Evolutionary conservation across 345 rosid genomes (phyloP), one percentile per base, ranked within the genome.

Genomic region (Heritiera fomes): DNA sequence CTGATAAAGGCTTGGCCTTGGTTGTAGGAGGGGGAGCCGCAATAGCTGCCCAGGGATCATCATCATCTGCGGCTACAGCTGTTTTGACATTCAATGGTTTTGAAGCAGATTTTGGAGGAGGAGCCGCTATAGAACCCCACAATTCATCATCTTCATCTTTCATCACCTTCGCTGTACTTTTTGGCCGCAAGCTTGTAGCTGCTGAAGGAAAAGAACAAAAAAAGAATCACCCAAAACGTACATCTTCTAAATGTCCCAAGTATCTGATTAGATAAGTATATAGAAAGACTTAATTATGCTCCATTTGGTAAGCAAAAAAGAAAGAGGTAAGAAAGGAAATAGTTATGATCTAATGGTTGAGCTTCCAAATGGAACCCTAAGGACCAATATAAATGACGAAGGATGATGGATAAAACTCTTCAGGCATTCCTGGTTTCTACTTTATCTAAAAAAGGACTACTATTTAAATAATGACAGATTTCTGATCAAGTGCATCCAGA

Each of bases 101-200:
- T 38, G 94, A 91, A 43, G 86, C 30, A 9, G 91, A 86, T 81
- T 84, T 90, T 34, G 99, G 98, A 20, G 88, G 83, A 75, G 98
- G 89, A 20, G 97, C 97, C 52, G 99, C 98, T 64, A 96, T 89
- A 46, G 99, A 87, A 74, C 99, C 95, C 99, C 99, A 96, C 78
- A 96, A 86, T 84, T 96, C 98, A 81, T 90, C 97, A 45, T 91
- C 98, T 79, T 94, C 91, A 8, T 87, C 79, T 79, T 87, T 92
- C 1, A 74, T 47, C 72, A 75, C 88, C 86, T 88, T 93, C 17
- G 11, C 76, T 32, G 83, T 76, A 69, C 75, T 75, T 86, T 92
- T 94, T 6, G 97, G 90, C 75, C 90, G 84, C 80, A 82, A 50
- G 74, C 86, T 89, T 79, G 95, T 75, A 73, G 87, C 94, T 92